Evolutionary conservation across 2,329 filamentous ascomycete genomes (phyloP).

Genomic region (Alternaria arborescens): DNA sequence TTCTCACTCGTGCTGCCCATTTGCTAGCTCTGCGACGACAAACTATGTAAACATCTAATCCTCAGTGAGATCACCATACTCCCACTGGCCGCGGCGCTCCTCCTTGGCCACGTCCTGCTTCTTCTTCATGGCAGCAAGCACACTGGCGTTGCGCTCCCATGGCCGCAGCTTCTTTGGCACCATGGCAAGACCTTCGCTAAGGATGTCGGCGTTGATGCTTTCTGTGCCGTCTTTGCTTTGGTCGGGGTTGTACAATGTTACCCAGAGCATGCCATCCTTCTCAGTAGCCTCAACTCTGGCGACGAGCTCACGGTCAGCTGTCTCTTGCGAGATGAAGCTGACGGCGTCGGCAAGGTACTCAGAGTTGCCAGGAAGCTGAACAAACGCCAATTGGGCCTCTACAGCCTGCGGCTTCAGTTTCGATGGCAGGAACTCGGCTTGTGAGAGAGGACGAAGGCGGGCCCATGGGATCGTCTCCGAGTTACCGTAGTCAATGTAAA

Average conservation of each 20-base stretch:
- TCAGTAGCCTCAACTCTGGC: slow-evolving; percentile 88
- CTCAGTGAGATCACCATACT: slow-evolving; percentile 96
- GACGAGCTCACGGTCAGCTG: slow-evolving; percentile 79
- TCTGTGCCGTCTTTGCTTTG: slow-evolving; percentile 69
- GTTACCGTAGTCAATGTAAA: slow-evolving; percentile 98
- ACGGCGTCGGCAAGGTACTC: slow-evolving; percentile 84
- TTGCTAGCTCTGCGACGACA: background rate
- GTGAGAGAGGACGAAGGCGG: slow-evolving; percentile 79
- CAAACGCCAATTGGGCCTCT: slow-evolving; percentile 85
- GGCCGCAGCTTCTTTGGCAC: slow-evolving; percentile 89
- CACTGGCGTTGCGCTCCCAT: slow-evolving; percentile 81
- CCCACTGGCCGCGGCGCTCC: slow-evolving; percentile 89
- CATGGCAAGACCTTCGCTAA: slow-evolving; percentile 86
- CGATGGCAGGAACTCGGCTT: slow-evolving; percentile 75
- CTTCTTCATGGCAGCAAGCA: slow-evolving; percentile 75
- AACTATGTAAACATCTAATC: slow-evolving; percentile 25
- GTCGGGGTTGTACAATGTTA: slow-evolving; percentile 86
- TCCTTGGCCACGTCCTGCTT: slow-evolving; percentile 81
- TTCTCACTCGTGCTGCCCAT: background rate
- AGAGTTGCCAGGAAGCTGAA: slow-evolving; percentile 82
- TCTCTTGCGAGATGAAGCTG: slow-evolving; percentile 76
- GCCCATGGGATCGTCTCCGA: slow-evolving; percentile 87
- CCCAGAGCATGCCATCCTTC: slow-evolving; percentile 81
- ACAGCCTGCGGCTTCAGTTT: slow-evolving; percentile 87
- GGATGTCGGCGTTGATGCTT: slow-evolving; percentile 88